Base-by-base conservation (phyloP, 768 basidiomycete species). In the Rhizopogon vinicolor region DNA sequence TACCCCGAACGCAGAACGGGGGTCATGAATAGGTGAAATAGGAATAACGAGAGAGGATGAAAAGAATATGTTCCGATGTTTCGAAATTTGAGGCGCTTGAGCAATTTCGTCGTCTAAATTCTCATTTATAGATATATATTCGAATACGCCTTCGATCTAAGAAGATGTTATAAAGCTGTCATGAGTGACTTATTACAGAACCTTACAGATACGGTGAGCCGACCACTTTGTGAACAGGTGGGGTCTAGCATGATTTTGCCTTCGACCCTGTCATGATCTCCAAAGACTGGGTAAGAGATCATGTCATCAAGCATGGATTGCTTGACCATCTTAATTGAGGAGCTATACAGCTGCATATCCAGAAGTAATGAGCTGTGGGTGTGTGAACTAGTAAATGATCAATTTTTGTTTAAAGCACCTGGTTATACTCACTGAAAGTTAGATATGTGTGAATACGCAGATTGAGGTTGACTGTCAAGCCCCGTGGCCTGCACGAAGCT, bases 71-170 rank as follows among this genome's bases (percentile, higher is more conserved):
- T 82, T 78, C 64, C 72, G 76, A 44, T 60, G 52, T 33, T 56
- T 64, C 39, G 39, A 68, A 66, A 58, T 58, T 58, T 51, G 52
- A 58, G 63, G 46, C 56, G 59, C 41, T 45, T 62, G 59, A 59
- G 18, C 58, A 57, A 44, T 58, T 25, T 64, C 65, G 28, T 66
- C 57, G 9, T 59, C 57, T 9, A 44, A 37, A 12, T 62, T 62
- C 56, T 55, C 52, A 13, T 59, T 59, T 35, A 68, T 58, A 25
- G 72, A 70, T 31, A 65, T 55, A 52, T 81, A 83, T 18, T 74
- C 69, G 62, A 89, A 85, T 9, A 74, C 65, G 6, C 87, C 87
- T 71, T 87, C 84, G 49, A 89, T 69, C 87, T 89, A 57, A 5
- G 7, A 44, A 12, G 50, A 35, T 9, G 31, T 64, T 29, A 58